Base-by-base conservation (phyloP, 1,284 basidiomycete species). In the Pseudozyma pruni region DNA sequence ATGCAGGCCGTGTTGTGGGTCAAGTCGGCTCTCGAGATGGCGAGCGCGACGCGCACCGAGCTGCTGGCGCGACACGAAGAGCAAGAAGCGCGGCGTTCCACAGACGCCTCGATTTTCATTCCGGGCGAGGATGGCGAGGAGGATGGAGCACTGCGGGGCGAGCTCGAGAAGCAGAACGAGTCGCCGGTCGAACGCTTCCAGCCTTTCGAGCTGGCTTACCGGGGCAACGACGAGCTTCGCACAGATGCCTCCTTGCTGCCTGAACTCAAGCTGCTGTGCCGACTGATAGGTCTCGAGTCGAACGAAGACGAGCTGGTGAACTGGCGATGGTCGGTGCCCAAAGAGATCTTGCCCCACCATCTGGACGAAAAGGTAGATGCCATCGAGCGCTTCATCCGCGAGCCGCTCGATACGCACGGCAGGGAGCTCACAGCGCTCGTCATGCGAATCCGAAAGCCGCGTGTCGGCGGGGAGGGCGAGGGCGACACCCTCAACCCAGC, bases 241-340 rank as follows among this genome's bases (percentile, higher is more conserved):
- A 41, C 41, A 3, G 78, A 80, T 22, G 73, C 72, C 5, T 74
- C 75, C 27, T 42, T 56, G 20, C 38, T 74, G 33, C 76, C 79
- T 0, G 72, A 72, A 42, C 64, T 80, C 53, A 81, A 81, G 60
- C 55, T 82, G 25, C 71, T 82, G 3, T 78, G 76, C 50, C 76
- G 78, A 17, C 66, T 81, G 11, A 69, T 76, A 0, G 78, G 75
- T 22, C 45, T 81, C 16, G 59, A 76, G 41, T 58, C 60, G 14
- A 53, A 77, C 42, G 62, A 75, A 4, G 53, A 45, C 49, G 59
- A 76, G 46, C 37, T 51, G 19, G 55, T 72, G 25, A 45, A 68
- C 37, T 78, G 76, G 74, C 48, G 53, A 4, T 82, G 80, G 80
- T 51, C 40, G n/a, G 68, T 82, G 1, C 79, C 80, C 9, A 48